Conservation (phyloP, 1,139 yeast species). For the Suzukiozyma palmioleophila region DNA sequence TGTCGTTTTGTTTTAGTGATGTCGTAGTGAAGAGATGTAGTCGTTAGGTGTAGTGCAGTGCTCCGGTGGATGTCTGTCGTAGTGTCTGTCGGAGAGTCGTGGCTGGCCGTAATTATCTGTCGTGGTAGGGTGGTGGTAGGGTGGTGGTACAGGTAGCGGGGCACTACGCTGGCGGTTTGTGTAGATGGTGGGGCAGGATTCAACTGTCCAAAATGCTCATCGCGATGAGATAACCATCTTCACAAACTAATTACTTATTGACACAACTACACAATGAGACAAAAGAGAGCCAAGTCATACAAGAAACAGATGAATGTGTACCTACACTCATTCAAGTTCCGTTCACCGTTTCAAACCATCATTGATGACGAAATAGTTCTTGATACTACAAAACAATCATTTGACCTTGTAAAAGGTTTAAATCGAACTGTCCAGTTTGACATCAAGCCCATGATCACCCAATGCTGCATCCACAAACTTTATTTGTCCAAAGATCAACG, state of each 20-base stretch:
- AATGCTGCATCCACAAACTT: conserved; percentile 86
- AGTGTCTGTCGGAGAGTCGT: too few species aligned
- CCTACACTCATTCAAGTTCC: conserved; percentile 80
- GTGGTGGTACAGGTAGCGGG: neutral
- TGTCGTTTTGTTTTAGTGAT: too few species aligned
- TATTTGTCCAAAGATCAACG: conserved; percentile 66
- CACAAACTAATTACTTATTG: neutral
- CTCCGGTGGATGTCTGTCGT: too few species aligned
- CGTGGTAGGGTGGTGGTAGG: neutral
- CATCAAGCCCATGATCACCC: conserved; percentile 91
- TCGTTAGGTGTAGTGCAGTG: too few species aligned
- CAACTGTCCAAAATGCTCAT: neutral
- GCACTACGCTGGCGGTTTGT: neutral
- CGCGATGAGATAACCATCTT: neutral
- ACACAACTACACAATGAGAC: conserved; percentile 62
- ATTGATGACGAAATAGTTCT: conserved; percentile 77
- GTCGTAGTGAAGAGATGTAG: too few species aligned
- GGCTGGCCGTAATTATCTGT: neutral
- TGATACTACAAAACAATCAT: conserved; percentile 61
- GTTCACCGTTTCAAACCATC: conserved; percentile 88
- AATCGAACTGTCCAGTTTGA: conserved; percentile 80
- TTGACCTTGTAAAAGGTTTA: conserved; percentile 73
- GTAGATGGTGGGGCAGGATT: too few species aligned
- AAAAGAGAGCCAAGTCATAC: conserved; percentile 90
- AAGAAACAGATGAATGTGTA: conserved; percentile 88